Percentiles rank a stretch among this genome's conserved stretches.
Conservation (phyloP, 1,284 basidiomycete genomes). For the Boletellus dicymbophilus region DNA sequence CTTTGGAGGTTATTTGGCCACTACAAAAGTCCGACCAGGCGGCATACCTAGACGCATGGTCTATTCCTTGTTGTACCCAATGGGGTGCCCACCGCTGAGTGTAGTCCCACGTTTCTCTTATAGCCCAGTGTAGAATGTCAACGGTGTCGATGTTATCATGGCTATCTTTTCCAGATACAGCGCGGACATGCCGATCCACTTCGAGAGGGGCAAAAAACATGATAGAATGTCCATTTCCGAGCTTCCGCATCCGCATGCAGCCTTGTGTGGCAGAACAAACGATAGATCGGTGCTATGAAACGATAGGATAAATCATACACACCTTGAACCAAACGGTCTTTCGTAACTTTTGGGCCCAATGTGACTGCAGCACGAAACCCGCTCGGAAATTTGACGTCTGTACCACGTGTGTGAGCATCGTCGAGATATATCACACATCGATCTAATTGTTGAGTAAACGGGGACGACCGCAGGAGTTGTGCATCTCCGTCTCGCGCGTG, state of each 20-base stretch:
- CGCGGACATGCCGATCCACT: constrained; percentile 43
- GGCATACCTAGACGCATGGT: constrained; percentile 37
- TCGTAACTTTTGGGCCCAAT: constrained; percentile 53
- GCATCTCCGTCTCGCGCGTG: constrained; percentile 38
- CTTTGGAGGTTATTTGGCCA: not conserved
- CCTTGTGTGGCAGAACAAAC: constrained; percentile 29
- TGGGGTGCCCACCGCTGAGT: constrained; percentile 41
- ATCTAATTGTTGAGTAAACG: constrained; percentile 42
- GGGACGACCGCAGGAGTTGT: constrained; percentile 44
- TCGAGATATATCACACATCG: constrained; percentile 55
- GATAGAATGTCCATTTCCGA: constrained; percentile 50
- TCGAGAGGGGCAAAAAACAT: constrained; percentile 52
- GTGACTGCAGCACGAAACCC: constrained; percentile 51
- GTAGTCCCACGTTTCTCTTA: constrained; percentile 46
- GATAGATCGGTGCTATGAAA: not conserved
- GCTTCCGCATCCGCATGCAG: constrained; percentile 53
- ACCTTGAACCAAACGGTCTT: constrained; percentile 58
- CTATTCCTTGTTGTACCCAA: constrained; percentile 51
- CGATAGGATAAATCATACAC: not conserved
- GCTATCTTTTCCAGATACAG: constrained; percentile 10
- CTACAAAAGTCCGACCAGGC: constrained; percentile 32
- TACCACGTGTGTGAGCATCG: constrained; percentile 48
- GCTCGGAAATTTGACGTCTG: constrained; percentile 43
- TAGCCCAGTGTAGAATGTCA: constrained; percentile 48
- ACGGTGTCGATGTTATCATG: constrained; percentile 17